These are phyloP conservation scores for Verticillium nubilum DNA, from an alignment of 2,329 filamentous ascomycete genomes.

Conservation along the genomic window DNA sequence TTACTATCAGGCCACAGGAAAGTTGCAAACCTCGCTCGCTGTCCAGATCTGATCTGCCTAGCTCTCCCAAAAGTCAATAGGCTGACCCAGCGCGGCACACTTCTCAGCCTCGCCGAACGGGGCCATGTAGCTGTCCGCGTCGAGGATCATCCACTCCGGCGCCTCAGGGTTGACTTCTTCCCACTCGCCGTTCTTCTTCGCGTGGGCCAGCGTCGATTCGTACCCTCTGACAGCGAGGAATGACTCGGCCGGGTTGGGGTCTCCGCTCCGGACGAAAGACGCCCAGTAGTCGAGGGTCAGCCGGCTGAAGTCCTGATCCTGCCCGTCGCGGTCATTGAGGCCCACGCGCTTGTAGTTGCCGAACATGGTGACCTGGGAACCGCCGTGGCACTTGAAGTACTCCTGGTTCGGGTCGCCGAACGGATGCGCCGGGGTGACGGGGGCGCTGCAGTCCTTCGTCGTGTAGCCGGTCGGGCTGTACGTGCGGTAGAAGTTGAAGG, in stretches of 20 bases:
- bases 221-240: slow-evolving; percentile 25
- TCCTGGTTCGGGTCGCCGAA: slow-evolving; percentile 27
- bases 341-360: slow-evolving; percentile 24
- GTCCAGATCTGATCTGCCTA: too few relatives aligned
- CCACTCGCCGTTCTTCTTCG: slow-evolving; percentile 21
- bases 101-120: not conserved
- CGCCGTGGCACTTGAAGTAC: slow-evolving; percentile 36
- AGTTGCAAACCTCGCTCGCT: too few relatives aligned
- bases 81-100: not conserved
- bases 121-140: not conserved
- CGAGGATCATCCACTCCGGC: slow-evolving; percentile 1
- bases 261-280: slow-evolving; percentile 23
- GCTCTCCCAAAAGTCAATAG: not conserved
- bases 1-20: too few relatives aligned
- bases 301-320: slow-evolving; percentile 25
- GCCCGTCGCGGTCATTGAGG: slow-evolving; percentile 26
- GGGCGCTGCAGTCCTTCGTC: slow-evolving; percentile 21
- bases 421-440: slow-evolving; percentile 18
- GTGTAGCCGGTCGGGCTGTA: slow-evolving; percentile 26
- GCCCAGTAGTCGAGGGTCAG: slow-evolving; percentile 28
- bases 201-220: slow-evolving; percentile 18
- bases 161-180: slow-evolving; percentile 8
- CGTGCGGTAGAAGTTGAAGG: slow-evolving; percentile 33
- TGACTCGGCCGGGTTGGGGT: slow-evolving; percentile 22
- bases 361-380: slow-evolving; percentile 31